phyloP scores from a whole-genome alignment of 2,329 filamentous ascomycete species.

The Penicillium sp. region DNA sequence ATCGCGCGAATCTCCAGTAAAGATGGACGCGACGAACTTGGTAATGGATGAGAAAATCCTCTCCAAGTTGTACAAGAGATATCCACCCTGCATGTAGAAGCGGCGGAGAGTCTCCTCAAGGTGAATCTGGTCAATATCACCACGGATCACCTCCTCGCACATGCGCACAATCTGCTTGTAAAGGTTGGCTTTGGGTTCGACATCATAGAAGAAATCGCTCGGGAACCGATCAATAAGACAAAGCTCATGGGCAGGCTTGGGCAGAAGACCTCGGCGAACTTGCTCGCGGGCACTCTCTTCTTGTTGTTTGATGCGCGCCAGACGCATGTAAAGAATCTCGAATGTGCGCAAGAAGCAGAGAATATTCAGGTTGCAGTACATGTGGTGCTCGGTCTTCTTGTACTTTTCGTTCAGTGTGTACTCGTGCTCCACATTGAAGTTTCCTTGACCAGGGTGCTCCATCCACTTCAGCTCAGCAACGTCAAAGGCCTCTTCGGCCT shows the following conservation, averaged over 20 bases:
- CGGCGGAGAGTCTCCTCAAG: slow-evolving; percentile 90
- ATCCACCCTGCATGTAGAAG: slow-evolving; percentile 87
- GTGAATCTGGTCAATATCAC: slow-evolving; percentile 76
- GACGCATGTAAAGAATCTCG: slow-evolving; percentile 81
- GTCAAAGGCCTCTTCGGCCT: slow-evolving; percentile 59
- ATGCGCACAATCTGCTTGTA: slow-evolving; percentile 84
- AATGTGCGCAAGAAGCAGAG: slow-evolving; percentile 96
- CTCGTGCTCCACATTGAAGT: slow-evolving; percentile 62
- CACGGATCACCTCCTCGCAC: slow-evolving; percentile 81
- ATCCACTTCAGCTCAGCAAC: slow-evolving; percentile 57
- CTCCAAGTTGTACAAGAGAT: slow-evolving; percentile 90
- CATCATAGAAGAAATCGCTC: slow-evolving; percentile 70
- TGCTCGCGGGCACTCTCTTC: slow-evolving; percentile 71
- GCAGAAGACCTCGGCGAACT: slow-evolving; percentile 69
- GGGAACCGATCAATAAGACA: slow-evolving; percentile 78
- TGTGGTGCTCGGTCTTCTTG: slow-evolving; percentile 76
- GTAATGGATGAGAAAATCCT: slow-evolving; percentile 81
- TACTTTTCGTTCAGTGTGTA: slow-evolving; percentile 78
- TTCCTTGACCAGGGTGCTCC: slow-evolving; percentile 57
- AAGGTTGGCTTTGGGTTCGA: slow-evolving; percentile 66
- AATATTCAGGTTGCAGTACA: slow-evolving; percentile 88
- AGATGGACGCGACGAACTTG: slow-evolving; percentile 78
- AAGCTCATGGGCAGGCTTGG: slow-evolving; percentile 80
- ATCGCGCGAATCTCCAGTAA: slow-evolving; percentile 84
- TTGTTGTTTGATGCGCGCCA: slow-evolving; percentile 79